A percentile compares a stretch with the other conserved stretches of the same genome.
Evolutionary conservation across 1,284 basidiomycete species (phyloP).

Genomic region (Tilletiopsis washingtonensis): DNA sequence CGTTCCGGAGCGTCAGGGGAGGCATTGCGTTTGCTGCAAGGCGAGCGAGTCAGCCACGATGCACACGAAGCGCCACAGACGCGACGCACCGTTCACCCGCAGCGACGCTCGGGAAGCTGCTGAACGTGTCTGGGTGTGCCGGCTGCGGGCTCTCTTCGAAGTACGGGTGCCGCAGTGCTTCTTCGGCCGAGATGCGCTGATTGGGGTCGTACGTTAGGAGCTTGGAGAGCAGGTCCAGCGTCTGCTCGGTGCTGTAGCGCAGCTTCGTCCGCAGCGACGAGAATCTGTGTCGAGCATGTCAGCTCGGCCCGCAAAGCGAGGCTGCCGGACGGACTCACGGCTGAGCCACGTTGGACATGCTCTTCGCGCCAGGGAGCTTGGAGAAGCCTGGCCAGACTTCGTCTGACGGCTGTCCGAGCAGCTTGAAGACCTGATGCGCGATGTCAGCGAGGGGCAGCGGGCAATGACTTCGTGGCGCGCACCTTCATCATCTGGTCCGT

Average conservation of each 20-base stretch:
- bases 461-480: constrained; percentile 8
- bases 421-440: constrained; percentile 63
- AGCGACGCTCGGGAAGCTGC: constrained; percentile 91
- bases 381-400: constrained; percentile 78
- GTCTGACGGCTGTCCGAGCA: constrained; percentile 79
- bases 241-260: constrained; percentile 59
- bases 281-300: background rate
- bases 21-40: background rate
- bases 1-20: constrained; percentile 3
- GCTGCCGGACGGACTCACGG: constrained; percentile 16
- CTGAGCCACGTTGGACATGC: constrained; percentile 54
- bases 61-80: too few species aligned
- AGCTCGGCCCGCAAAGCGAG: background rate
- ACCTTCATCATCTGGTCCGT: constrained; percentile 83
- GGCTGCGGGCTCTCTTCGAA: constrained; percentile 84
- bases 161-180: constrained; percentile 82
- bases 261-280: constrained; percentile 52
- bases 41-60: too few species aligned
- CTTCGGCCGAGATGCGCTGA: constrained; percentile 72
- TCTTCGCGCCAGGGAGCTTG: constrained; percentile 68
- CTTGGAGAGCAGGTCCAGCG: constrained; percentile 73
- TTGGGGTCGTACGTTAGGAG: constrained; percentile 84
- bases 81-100: constrained; percentile 63
- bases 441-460: background rate
- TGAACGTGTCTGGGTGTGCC: constrained; percentile 94